Evolutionary conservation across 352 stramenopile species (phyloP), one percentile per base, ranked within the genome.

Genomic region (Thraustochytrium striatum): DNA sequence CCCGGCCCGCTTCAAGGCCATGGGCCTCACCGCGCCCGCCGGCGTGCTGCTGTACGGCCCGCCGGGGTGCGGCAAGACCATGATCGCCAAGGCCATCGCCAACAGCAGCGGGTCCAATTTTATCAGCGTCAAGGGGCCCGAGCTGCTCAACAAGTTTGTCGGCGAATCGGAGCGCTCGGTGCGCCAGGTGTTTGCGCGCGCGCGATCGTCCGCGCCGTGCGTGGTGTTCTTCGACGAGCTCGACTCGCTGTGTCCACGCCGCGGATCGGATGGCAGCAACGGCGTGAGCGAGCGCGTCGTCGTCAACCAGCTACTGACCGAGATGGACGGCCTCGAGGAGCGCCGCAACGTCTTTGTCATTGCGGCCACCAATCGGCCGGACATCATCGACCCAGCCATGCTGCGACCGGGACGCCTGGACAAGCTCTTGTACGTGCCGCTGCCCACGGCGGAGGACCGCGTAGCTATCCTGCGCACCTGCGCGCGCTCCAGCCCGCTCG

Each of bases 181-280:
- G 59, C 91, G 93, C 5, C 81, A 91, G 35, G 93, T 99, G 0
- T 99, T 99, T 87, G 92, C 98, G 85, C 89, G 96, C 58, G 97
- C 96, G n/a, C 87, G 95, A 1, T 94, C 93, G 57, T 98, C 94
- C 16, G 96, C 92, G 69, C 97, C 97, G 2, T 99, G 97, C 84
- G 95, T 99, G n/a, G 92, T 99, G 16, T 99, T 99, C 86, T 99
- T 99, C 72, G 97, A 99, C 78, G 97, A 99, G 85, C 87, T 99
- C 30, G 97, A 99, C 85, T 95, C 94, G 38, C 84, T 99, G 19
- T 97, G 92, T 78, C 97, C 96, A 8, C 92, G 93, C 44, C 87
- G 95, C 9, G 94, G 86, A 57, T 69, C 72, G 1, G 86, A 87
- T 86, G 81, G 75, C 16, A 80, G 81, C 73, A 85, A 57, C 33